Evolutionary conservation across 2,329 filamentous ascomycete genomes (phyloP), one percentile per base, ranked within the genome.

Genomic region (Hypoxylon sp.): DNA sequence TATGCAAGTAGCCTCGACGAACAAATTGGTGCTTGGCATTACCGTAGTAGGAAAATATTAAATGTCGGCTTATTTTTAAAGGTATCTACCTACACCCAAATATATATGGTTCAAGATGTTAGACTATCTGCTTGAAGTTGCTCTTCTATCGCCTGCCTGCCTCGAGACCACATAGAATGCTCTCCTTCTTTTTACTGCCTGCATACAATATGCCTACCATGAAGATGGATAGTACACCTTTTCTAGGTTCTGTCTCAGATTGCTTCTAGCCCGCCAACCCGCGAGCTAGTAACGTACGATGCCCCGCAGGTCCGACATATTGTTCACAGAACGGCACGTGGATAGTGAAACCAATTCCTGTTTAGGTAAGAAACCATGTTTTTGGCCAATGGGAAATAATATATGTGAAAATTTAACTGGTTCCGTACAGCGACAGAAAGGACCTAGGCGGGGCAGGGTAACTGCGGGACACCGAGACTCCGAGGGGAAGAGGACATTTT

Each of bases 381-480:
- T 37, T 63, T 11, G 11, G 22, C 68, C 68, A 70, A 70, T 70
- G 19, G 54, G 67, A 55, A 63, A 63, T 55, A 54, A 51, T 14
- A 31, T 26, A 6, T 3, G 44, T 42, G 51, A 66, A 61, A 66
- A 63, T 51, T 52, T 46, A 51, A 24, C 47, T 48, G 37, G 37
- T 35, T 59, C 35, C 39, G 14, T 55, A 50, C 44, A 57, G 35
- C n/a, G 47, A 26, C 57, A 51, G 24, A 31, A 29, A 39, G 37
- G 29, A 31, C 17, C 24, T 56, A 55, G 31, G 55, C 29, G 61
- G 65, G 61, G 56, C 29, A 57, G 61, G 61, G 56, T 8, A 24
- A 50, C 58, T 67, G 68, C 37, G 54, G 64, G 60, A 70, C 60
- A 42, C 67, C 67, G 67, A 70, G 65, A 44, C 29, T 56, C 68